These are phyloP conservation scores for Dalbergia cultrata DNA, from an alignment of 306 rosid genomes.

Conservation along the genomic window DNA sequence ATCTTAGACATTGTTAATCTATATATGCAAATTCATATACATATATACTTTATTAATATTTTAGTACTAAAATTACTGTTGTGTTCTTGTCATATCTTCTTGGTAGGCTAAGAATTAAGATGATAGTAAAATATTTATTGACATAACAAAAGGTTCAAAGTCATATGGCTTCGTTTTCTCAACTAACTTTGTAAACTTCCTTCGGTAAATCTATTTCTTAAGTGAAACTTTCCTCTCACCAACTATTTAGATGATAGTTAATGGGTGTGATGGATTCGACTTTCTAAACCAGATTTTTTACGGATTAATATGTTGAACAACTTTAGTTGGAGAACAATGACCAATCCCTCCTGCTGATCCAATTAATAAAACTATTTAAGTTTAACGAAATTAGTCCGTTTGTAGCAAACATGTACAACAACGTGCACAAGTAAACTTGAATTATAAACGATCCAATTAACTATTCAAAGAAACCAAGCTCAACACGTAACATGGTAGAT, in stretches of 20 bases:
- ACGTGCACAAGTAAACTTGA: constrained; percentile 29
- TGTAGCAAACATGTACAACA: constrained; percentile 12
- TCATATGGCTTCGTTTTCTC: constrained; percentile 45
- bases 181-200: constrained; percentile 49
- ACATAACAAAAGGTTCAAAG: constrained; percentile 33
- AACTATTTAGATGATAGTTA: constrained; percentile 46
- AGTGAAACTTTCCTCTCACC: constrained; percentile 47
- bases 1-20: no score
- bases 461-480: constrained; percentile 42
- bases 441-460: background rate
- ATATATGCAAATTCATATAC: no score
- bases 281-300: constrained; percentile 21
- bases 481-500: constrained; percentile 34
- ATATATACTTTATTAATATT: no score
- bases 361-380: constrained; percentile 17
- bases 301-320: constrained; percentile 47
- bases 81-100: background rate
- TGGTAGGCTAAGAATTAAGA: constrained; percentile 14
- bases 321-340: constrained; percentile 46
- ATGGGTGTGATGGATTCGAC: constrained; percentile 31
- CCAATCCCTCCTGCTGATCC: constrained; percentile 40
- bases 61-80: no score
- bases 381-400: constrained; percentile 43
- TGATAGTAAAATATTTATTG: constrained; percentile 12
- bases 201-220: constrained; percentile 36